phyloP scores from a whole-genome alignment of 352 stramenopile genomes.

The Globisporangium okanoganense region DNA sequence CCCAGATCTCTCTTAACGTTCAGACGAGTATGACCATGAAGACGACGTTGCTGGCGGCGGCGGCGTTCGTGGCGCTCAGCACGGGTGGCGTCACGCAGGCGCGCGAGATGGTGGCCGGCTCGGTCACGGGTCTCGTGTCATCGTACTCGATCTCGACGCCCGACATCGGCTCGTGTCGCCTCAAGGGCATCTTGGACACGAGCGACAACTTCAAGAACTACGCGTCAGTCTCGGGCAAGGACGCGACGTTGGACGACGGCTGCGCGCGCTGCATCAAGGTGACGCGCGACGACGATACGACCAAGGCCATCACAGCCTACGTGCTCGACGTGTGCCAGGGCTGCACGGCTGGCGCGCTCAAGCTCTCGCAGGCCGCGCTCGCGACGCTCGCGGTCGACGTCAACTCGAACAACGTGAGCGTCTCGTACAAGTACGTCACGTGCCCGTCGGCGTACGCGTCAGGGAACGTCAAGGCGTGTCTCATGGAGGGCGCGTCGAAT shows the following conservation, averaged over 20 bases:
- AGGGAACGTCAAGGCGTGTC: conserved; percentile 73
- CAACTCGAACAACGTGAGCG: conserved; percentile 43
- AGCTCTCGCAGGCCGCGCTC: conserved; percentile 53
- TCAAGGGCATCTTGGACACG: conserved; percentile 49
- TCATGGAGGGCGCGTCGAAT: conserved; percentile 77
- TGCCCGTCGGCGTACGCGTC: conserved; percentile 55
- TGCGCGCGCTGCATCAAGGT: conserved; percentile 78
- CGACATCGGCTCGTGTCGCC: conserved; percentile 61
- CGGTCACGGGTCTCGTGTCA: conserved; percentile 22
- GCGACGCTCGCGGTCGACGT: conserved; percentile 36
- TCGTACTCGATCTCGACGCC: conserved; percentile 57
- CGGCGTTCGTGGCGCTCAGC: conserved; percentile 9
- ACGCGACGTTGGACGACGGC: conserved; percentile 46
- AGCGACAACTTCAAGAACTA: conserved; percentile 82
- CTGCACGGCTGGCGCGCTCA: conserved; percentile 37
- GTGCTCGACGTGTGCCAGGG: conserved; percentile 69
- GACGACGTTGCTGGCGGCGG: not conserved
- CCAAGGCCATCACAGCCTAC: conserved; percentile 52
- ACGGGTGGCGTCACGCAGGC: conserved; percentile 3
- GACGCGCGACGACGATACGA: conserved; percentile 40
- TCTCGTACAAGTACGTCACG: conserved; percentile 56
- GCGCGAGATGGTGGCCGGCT: conserved; percentile 12
- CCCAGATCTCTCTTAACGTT: too few species aligned
- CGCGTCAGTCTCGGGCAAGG: conserved; percentile 60
- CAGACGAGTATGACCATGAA: conserved; percentile 3